These are phyloP conservation scores for Chloranthus sessilifolius DNA, from an alignment of 164 flowering plant genomes.

Conservation along the genomic window DNA sequence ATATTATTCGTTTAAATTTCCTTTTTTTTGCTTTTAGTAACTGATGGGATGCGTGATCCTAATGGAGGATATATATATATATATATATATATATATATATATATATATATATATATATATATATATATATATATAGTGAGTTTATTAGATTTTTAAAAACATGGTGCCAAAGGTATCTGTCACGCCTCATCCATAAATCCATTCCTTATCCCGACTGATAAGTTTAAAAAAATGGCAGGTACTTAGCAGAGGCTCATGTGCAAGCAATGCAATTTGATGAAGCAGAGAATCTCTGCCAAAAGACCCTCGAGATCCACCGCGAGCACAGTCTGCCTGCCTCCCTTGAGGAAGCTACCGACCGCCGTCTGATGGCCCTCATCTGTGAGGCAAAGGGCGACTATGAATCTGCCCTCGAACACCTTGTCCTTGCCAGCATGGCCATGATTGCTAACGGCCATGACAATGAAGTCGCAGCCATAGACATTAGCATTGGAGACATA, in stretches of 20 bases:
- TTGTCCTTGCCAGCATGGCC: constrained; percentile 97
- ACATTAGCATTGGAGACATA: constrained; percentile 89
- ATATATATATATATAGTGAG: too few species aligned
- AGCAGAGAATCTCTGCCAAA: constrained; percentile 80
- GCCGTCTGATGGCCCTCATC: constrained; percentile 93
- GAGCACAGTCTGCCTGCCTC: constrained; percentile 91
- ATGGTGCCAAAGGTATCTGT: too few species aligned
- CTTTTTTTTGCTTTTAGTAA: too few species aligned
- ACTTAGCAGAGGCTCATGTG: constrained; percentile 92
- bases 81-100: too few species aligned
- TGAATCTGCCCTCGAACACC: constrained; percentile 93
- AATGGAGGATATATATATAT: too few species aligned
- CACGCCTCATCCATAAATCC: too few species aligned
- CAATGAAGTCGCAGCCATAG: constrained; percentile 87
- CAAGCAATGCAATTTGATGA: constrained; percentile 97
- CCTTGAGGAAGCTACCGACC: constrained; percentile 93
- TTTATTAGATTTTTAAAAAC: too few species aligned
- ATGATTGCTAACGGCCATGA: constrained; percentile 93
- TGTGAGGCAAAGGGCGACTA: constrained; percentile 93
- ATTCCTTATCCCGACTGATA: too few species aligned
- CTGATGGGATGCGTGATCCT: too few species aligned
- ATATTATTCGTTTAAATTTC: too few species aligned
- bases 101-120: too few species aligned
- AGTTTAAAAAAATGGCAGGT: too few species aligned
- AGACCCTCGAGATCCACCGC: constrained; percentile 88